Evolutionary conservation across 2,329 filamentous ascomycete genomes (phyloP), one percentile per base, ranked within the genome.

Genomic region (Ophiostoma sp.): DNA sequence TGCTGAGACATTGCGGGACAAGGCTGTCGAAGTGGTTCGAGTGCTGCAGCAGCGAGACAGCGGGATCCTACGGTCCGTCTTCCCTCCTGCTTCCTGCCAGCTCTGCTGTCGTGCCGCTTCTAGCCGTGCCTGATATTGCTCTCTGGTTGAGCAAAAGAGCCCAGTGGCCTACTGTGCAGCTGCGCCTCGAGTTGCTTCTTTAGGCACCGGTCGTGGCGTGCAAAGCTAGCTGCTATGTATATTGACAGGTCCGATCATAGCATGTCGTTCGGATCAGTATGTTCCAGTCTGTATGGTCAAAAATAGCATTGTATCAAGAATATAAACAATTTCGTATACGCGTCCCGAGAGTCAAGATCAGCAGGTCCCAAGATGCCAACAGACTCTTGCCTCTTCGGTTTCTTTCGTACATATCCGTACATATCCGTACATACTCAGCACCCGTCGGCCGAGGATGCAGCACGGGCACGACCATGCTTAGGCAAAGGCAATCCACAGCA

Each of bases 401-500:
- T 5, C 16, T 14, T 45, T 45, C 44, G 5, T 5, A 47, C 14
- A n/a, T 47, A 12, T 47, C n/a, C 45, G 5, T 5, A 16, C n/a
- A 47, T 47, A 12, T 55, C 49, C 16, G 16, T 2, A 27, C 27
- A 52, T 3, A 45, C 4, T 52, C 47, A n/a, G 27, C 27, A 27
- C 27, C 27, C 27, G 27, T 27, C 27, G 27, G 27, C 27, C 2
- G 27, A 27, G 2, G 27, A 27, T 27, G 27, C 27, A 2, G 27
- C 27, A 27, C 27, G 27, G 11, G n/a, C 11, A n/a, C 6, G n/a
- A 27, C 27, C 12, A 38, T 5, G 14, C 14, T 16, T 45, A 64
- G 5, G n/a, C 14, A 65, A 65, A 83, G 65, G 85, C 87, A 73
- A 95, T 87, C 91, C 91, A 95, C 77, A 93, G 91, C 74, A 90